Percentiles rank a stretch among this genome's conserved stretches.
Conservation (phyloP, 169 alveolate species). For the Plasmodium inui region DNA sequence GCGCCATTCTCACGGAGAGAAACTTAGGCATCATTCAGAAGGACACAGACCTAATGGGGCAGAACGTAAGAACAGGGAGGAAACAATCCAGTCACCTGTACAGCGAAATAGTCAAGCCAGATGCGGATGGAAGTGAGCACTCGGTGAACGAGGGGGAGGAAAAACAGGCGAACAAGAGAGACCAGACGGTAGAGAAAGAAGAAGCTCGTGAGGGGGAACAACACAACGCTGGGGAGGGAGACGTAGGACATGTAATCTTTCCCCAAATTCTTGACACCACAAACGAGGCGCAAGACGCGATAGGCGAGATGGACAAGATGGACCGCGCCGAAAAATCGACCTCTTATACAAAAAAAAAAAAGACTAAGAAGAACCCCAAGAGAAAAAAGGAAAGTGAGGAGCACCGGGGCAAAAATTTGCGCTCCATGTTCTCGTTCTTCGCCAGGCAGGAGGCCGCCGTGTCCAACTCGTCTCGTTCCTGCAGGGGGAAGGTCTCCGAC, state of each 20-base stretch:
- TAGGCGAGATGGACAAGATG: not conserved
- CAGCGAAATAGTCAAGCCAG: conserved; percentile 15
- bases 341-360: not conserved
- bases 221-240: not conserved
- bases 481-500: not conserved
- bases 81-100: conserved; percentile 41
- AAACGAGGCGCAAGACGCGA: not conserved
- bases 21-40: not conserved
- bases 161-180: not conserved
- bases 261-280: not conserved
- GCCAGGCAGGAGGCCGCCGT: not conserved
- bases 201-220: not conserved
- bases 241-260: not conserved
- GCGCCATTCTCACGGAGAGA: not conserved
- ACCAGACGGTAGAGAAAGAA: not conserved
- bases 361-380: not conserved
- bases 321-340: not conserved
- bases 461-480: not conserved
- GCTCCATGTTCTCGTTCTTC: not conserved
- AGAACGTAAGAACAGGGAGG: not conserved
- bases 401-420: not conserved
- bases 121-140: not conserved
- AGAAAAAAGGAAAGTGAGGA: not conserved
- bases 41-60: not conserved
- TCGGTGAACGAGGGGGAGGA: not conserved